phyloP scores from a whole-genome alignment of 805 yeast species.

The Barnettozyma californica region DNA sequence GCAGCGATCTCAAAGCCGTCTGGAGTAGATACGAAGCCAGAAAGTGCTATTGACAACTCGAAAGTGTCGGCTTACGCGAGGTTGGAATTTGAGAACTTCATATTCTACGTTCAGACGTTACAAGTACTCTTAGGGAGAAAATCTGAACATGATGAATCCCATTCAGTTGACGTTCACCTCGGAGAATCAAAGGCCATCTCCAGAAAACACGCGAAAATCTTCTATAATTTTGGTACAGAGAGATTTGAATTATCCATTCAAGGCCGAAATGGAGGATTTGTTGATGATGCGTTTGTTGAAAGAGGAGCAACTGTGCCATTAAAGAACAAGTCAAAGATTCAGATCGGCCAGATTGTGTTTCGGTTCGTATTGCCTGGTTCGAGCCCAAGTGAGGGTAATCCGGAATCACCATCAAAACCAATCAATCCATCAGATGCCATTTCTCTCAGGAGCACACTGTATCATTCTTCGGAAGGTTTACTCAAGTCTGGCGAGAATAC shows the following conservation, averaged over 20 bases:
- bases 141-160: constrained; percentile 62
- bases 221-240: constrained; percentile 94
- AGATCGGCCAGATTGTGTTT: constrained; percentile 89
- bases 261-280: constrained; percentile 96
- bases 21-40: constrained; percentile 5
- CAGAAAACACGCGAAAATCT: constrained; percentile 90
- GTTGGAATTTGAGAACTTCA: constrained; percentile 85
- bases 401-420: constrained; percentile 31
- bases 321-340: constrained; percentile 75
- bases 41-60: constrained; percentile 18
- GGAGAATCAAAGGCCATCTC: constrained; percentile 92
- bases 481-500: constrained; percentile 12
- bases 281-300: constrained; percentile 84
- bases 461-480: constrained; percentile 22
- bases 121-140: constrained; percentile 92
- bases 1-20: neutral
- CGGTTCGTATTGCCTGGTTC: constrained; percentile 78
- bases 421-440: constrained; percentile 61
- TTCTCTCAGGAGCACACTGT: constrained; percentile 46
- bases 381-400: constrained; percentile 32
- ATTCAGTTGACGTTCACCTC: constrained; percentile 85
- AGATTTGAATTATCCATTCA: constrained; percentile 85
- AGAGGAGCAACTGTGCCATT: constrained; percentile 89
- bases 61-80: constrained; percentile 54
- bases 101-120: constrained; percentile 93